phyloP scores from a whole-genome alignment of 2,329 filamentous ascomycete species.

The Penicillium sp. region DNA sequence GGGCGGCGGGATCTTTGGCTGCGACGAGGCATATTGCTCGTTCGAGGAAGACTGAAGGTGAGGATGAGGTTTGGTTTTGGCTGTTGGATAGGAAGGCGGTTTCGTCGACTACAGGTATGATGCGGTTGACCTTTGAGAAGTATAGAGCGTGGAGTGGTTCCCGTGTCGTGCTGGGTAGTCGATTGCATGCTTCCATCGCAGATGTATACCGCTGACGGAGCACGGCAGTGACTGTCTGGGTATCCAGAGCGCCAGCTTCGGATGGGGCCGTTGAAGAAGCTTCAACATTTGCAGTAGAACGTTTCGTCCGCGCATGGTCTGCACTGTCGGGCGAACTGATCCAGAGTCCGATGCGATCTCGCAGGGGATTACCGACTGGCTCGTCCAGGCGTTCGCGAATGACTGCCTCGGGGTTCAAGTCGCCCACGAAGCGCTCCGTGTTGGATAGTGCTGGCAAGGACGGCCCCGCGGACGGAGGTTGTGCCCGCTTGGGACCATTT shows the following conservation, averaged over 20 bases:
- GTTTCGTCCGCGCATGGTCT: conserved; percentile 7
- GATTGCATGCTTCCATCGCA: conserved; percentile 30
- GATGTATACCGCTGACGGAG: conserved; percentile 27
- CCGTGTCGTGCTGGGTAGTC: conserved; percentile 35
- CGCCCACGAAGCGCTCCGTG: conserved; percentile 41
- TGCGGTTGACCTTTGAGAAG: conserved; percentile 40
- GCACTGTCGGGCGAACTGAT: conserved; percentile 27
- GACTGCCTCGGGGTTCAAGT: conserved; percentile 44
- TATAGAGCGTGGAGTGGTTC: conserved; percentile 37
- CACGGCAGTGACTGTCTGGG: conserved; percentile 16
- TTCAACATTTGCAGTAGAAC: conserved; percentile 1
- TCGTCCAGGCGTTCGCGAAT: conserved; percentile 36
- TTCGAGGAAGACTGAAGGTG: conserved; percentile 28
- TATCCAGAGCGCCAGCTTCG: not conserved
- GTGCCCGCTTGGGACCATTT: conserved; percentile 1
- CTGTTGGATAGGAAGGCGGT: conserved; percentile 17
- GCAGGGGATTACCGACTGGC: conserved; percentile 24
- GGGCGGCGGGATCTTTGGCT: conserved; percentile 39
- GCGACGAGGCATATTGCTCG: conserved; percentile 44
- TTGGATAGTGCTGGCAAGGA: conserved; percentile 11
- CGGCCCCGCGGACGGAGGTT: conserved; percentile 7
- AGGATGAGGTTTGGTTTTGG: not conserved
- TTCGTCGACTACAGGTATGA: conserved; percentile 41
- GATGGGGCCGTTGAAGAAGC: not conserved
- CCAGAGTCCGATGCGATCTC: conserved; percentile 37